A percentile compares a stretch with the other conserved stretches of the same genome.
Conservation (phyloP, 148 eudicot species). For the Pouteria glomerata region DNA sequence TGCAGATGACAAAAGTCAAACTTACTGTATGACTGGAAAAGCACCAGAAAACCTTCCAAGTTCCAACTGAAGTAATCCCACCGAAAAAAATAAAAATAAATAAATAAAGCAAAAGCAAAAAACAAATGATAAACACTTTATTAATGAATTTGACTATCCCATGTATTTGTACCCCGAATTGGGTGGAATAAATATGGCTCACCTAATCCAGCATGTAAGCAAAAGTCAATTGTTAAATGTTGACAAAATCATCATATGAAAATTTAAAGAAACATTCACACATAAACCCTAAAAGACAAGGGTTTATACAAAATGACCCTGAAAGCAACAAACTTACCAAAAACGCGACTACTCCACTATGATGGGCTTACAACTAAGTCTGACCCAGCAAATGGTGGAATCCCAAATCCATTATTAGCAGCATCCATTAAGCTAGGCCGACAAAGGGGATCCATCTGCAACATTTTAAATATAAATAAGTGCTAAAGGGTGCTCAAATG, state of each 20-base stretch:
- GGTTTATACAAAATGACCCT: neutral
- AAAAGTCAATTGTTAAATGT: neutral
- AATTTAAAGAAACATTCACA: neutral
- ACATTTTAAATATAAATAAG: slow-evolving; percentile 11
- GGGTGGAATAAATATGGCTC: neutral
- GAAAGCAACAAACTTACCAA: slow-evolving; percentile 43
- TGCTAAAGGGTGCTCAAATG: neutral
- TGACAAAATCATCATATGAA: neutral
- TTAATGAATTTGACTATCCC: neutral
- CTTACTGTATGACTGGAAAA: too few relatives aligned
- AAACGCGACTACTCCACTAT: slow-evolving; percentile 89
- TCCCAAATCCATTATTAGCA: slow-evolving; percentile 21
- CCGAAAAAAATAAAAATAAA: too few relatives aligned
- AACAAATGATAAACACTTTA: too few relatives aligned
- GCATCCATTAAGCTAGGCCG: slow-evolving; percentile 58
- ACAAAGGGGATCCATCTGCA: slow-evolving; percentile 83
- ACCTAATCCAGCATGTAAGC: neutral
- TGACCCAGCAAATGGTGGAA: slow-evolving; percentile 90
- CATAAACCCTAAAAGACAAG: neutral
- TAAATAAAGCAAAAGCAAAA: too few relatives aligned
- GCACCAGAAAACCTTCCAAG: too few relatives aligned
- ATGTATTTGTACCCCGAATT: neutral
- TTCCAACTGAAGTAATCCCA: too few relatives aligned
- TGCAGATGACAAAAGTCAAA: neutral
- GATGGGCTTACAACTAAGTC: slow-evolving; percentile 86